phyloP scores from a whole-genome alignment of 805 yeast genomes.

The Huiozyma naganishii region DNA sequence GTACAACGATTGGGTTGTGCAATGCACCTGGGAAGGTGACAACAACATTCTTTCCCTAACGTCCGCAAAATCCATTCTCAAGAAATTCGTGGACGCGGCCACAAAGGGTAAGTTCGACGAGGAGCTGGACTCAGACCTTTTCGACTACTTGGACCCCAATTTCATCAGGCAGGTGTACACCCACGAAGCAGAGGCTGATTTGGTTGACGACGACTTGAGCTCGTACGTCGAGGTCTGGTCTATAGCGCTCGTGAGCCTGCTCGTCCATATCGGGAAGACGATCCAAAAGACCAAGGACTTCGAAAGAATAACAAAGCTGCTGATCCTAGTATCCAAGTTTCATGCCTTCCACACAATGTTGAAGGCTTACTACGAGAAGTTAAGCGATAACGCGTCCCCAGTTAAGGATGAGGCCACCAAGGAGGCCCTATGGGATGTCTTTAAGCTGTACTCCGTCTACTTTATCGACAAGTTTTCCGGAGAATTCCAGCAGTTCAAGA shows the following conservation, averaged over 20 bases:
- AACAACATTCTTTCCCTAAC: conserved; percentile 77
- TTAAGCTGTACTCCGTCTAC: conserved; percentile 52
- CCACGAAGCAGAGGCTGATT: conserved; percentile 14
- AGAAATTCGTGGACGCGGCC: conserved; percentile 31
- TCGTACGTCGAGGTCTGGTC: conserved; percentile 28
- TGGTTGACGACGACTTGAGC: conserved; percentile 24
- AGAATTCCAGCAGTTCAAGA: conserved; percentile 53
- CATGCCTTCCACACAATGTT: conserved; percentile 32
- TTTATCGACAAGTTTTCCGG: conserved; percentile 64
- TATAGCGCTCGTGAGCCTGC: conserved; percentile 18
- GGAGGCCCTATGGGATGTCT: conserved; percentile 41
- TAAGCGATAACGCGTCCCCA: conserved; percentile 12
- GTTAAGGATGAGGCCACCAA: conserved; percentile 30
- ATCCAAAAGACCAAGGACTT: conserved; percentile 20
- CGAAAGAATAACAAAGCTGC: conserved; percentile 31
- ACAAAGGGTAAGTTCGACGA: conserved; percentile 28
- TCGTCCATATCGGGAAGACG: conserved; percentile 19
- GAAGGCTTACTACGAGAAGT: conserved; percentile 21
- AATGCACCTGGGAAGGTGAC: conserved; percentile 98
- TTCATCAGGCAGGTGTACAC: conserved; percentile 18
- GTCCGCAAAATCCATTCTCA: conserved; percentile 61
- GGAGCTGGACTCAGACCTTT: conserved; percentile 23
- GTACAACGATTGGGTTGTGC: conserved; percentile 90
- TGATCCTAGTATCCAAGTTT: conserved; percentile 31
- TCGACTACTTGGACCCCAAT: conserved; percentile 21